These are phyloP conservation scores for Talaromyces proteolyticus DNA, from an alignment of 495 filamentous ascomycete genomes.

Conservation along the genomic window DNA sequence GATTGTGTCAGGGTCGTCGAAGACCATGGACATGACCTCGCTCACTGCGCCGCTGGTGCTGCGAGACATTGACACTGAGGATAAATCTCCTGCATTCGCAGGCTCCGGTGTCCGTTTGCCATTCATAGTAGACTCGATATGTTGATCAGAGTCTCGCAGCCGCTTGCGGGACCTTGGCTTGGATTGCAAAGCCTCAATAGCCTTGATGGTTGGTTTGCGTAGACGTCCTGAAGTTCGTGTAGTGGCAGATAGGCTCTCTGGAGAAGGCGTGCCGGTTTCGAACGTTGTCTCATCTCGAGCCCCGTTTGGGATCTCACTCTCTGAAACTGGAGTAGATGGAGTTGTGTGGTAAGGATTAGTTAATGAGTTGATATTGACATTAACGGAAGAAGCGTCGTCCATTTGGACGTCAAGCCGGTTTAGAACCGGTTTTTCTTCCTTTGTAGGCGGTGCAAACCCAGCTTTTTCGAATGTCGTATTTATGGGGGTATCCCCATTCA, in stretches of 20 bases:
- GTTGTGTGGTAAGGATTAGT: not conserved
- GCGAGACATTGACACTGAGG: not conserved
- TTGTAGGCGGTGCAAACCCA: not conserved
- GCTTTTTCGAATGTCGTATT: not conserved
- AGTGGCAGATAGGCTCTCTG: slow-evolving; percentile 18
- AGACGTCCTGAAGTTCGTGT: slow-evolving; percentile 25
- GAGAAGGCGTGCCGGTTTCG: slow-evolving; percentile 15
- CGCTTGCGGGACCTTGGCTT: slow-evolving; percentile 4
- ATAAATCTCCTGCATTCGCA: not conserved
- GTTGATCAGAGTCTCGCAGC: slow-evolving; percentile 3
- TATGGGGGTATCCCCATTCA: not conserved
- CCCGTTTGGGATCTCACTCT: slow-evolving; percentile 12
- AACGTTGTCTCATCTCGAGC: not conserved
- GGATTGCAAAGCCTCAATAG: slow-evolving; percentile 31
- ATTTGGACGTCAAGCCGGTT: not conserved
- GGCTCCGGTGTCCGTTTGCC: slow-evolving; percentile 2
- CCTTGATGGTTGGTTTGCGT: slow-evolving; percentile 33
- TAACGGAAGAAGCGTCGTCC: not conserved
- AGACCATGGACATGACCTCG: not conserved
- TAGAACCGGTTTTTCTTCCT: not conserved
- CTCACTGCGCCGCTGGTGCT: not conserved
- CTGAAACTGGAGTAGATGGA: not conserved
- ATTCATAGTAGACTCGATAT: not conserved
- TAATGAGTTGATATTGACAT: not conserved
- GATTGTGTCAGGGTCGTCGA: slow-evolving; percentile 8